Conservation (phyloP, 331 rosid genomes). For the Pyrus hybrid region DNA sequence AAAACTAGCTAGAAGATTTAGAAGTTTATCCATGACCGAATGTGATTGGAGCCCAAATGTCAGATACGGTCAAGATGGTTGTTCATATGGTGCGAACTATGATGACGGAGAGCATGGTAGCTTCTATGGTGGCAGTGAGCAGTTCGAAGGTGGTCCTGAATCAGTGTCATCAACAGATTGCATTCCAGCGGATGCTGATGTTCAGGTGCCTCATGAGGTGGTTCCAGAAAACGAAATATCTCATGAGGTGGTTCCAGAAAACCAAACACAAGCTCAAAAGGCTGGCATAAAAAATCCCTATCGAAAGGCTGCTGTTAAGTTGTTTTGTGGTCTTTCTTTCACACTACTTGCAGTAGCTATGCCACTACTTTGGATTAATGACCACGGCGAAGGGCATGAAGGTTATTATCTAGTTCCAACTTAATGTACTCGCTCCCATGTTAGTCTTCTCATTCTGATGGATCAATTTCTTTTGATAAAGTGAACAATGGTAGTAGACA, state of each 20-base stretch:
- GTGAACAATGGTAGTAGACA: background rate
- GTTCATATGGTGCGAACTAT: constrained; percentile 8
- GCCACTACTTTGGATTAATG: constrained; percentile 48
- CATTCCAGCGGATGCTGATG: constrained; percentile 22
- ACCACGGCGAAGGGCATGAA: constrained; percentile 33
- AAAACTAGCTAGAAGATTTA: constrained; percentile 30
- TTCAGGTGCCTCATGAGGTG: constrained; percentile 21
- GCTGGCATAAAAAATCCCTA: constrained; percentile 10
- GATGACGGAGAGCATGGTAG: constrained; percentile 29
- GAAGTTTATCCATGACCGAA: constrained; percentile 47
- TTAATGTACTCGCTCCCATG: constrained; percentile 15
- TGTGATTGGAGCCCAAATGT: constrained; percentile 46
- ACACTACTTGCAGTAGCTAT: constrained; percentile 39
- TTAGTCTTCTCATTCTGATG: background rate
- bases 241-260: constrained; percentile 24
- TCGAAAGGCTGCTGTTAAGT: constrained; percentile 27
- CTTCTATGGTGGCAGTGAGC: constrained; percentile 25
- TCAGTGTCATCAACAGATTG: constrained; percentile 72
- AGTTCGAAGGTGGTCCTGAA: constrained; percentile 46
- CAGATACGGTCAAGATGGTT: constrained; percentile 27
- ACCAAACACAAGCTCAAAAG: constrained; percentile 3
- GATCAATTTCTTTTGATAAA: background rate
- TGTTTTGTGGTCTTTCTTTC: constrained; percentile 53
- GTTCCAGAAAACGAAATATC: constrained; percentile 15
- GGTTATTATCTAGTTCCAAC: constrained; percentile 66